A percentile compares a stretch with the other conserved stretches of the same genome.
phyloP scores from a whole-genome alignment of 2,329 filamentous ascomycete species.

The Neopestalotiopsis rosae region DNA sequence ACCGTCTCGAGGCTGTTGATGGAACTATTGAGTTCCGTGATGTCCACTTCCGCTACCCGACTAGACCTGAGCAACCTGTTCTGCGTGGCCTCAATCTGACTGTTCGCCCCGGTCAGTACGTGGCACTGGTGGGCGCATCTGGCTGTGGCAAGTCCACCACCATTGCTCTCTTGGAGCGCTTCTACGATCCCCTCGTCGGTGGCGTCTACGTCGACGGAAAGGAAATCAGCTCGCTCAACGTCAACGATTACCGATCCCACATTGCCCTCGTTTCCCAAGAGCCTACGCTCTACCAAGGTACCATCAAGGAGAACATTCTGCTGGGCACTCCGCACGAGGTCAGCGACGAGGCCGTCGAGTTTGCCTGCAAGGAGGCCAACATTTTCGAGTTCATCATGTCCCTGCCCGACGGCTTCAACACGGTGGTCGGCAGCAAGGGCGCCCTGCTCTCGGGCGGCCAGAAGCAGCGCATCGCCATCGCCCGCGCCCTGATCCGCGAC shows the following conservation, averaged over 20 bases:
- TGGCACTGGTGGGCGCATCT: slow-evolving; percentile 90
- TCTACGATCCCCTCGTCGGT: slow-evolving; percentile 87
- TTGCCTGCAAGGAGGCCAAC: slow-evolving; percentile 87
- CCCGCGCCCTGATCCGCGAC: slow-evolving; percentile 86
- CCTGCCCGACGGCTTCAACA: slow-evolving; percentile 84
- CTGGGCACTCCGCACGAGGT: slow-evolving; percentile 75
- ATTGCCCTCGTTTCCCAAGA: slow-evolving; percentile 93
- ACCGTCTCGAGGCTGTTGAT: slow-evolving; percentile 65
- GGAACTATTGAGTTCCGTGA: slow-evolving; percentile 88
- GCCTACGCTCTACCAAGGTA: slow-evolving; percentile 92
- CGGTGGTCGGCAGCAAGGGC: slow-evolving; percentile 86
- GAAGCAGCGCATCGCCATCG: slow-evolving; percentile 94
- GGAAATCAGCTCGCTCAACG: slow-evolving; percentile 80
- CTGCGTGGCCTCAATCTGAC: slow-evolving; percentile 80
- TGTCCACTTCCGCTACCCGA: slow-evolving; percentile 94
- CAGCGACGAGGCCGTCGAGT: slow-evolving; percentile 73
- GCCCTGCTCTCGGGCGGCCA: slow-evolving; percentile 87
- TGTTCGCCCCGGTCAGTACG: slow-evolving; percentile 79
- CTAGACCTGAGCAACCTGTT: slow-evolving; percentile 88
- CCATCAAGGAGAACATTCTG: slow-evolving; percentile 87
- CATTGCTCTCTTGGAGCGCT: slow-evolving; percentile 88
- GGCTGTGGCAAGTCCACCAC: slow-evolving; percentile 96
- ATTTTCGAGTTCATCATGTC: slow-evolving; percentile 92
- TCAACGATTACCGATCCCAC: slow-evolving; percentile 83
- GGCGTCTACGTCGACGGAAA: slow-evolving; percentile 82